Base-by-base conservation (phyloP, 164 flowering plant species). In the Kalanchoe fedtschenkoi region DNA sequence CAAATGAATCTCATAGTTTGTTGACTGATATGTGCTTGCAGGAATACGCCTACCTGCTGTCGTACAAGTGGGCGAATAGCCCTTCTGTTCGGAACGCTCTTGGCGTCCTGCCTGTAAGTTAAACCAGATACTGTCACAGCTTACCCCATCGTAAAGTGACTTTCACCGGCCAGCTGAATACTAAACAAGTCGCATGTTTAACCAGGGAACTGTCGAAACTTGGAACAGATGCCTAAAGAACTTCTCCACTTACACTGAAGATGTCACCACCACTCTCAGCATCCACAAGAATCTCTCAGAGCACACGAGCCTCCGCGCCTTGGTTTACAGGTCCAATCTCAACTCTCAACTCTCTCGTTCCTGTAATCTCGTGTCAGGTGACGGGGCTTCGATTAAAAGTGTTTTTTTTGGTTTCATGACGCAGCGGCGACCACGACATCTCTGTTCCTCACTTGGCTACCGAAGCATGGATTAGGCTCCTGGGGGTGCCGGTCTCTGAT, bases 11-110 rank as follows among this genome's bases (percentile, higher is more conserved):
- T 5, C 46, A 39, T 15, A 42, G n/a, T 1, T 42, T 42, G n/a
- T n/a, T n/a, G n/a, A n/a, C n/a, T n/a, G n/a, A n/a, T n/a, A 11
- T 47, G 54, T 47, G 54, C 14, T 22, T 47, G 24, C 22, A 70
- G 74, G 44, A 47, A 29, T 38, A 34, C n/a, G 34, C 21, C 39
- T 65, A 70, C 35, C 37, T 65, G 43, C 65, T 66, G 10, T 62
- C 71, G 1, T 56, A 62, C 41, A 59, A 41, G n/a, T 74, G 74
- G 74, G 63, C 68, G 56, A 74, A 74, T 46, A 55, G 71, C 35
- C 22, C 46, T 38, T 13, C 11, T 21, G 70, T 67, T 19, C 70
- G 41, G 26, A 41, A 11, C 0, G 70, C 70, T 42, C 61, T 67
- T 6, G 6, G 34, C 9, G 70, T 67, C 34, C 54, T 39, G 19